Base-by-base conservation (phyloP, 495 filamentous ascomycete species). In the Penicillium waksmanii region DNA sequence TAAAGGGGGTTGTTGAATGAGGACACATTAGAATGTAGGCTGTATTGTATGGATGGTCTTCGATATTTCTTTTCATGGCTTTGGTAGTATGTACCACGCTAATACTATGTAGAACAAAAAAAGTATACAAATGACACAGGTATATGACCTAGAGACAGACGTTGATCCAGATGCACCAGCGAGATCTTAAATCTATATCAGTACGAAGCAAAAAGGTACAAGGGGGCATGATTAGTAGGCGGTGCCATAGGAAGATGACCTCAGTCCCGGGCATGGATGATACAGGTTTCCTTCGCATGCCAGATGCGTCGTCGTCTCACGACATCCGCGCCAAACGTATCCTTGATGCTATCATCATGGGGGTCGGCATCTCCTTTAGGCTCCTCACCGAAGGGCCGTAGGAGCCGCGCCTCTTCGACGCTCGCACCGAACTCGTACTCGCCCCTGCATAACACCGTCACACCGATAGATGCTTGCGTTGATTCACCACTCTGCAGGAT, bases 391-490 rank as follows among this genome's bases (percentile, higher is more conserved):
- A 65, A 57, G 38, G 47, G 59, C 51, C 61, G 69, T 60, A 66
- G 60, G 40, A 80, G 73, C 63, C 67, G 79, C 2, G 90, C 83
- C 78, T 97, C 93, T 73, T 97, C 93, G 1, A 96, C 85, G 13
- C 82, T 88, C 2, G 88, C 93, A 23, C 83, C 84, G 51, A 96
- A 81, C 70, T 96, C 92, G 67, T 92, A 97, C 56, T 89, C 86
- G 7, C 93, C 93, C 44, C 86, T 80, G 54, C 89, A 90, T 34
- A 96, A 82, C 13, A 87, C 83, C 36, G 87, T 88, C 23, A 92
- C 79, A 0, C 87, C 89, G 44, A 92, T 77, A 9, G 76, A 73
- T 8, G 89, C 76, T 61, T 83, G 78, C 1, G 77, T 78, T 8
- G 70, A 81, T 55, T 80, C 81, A 2, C 84, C 82, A 0, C 84